Base-by-base conservation (phyloP, 257 asterid species). In the Prunella vulgaris region DNA sequence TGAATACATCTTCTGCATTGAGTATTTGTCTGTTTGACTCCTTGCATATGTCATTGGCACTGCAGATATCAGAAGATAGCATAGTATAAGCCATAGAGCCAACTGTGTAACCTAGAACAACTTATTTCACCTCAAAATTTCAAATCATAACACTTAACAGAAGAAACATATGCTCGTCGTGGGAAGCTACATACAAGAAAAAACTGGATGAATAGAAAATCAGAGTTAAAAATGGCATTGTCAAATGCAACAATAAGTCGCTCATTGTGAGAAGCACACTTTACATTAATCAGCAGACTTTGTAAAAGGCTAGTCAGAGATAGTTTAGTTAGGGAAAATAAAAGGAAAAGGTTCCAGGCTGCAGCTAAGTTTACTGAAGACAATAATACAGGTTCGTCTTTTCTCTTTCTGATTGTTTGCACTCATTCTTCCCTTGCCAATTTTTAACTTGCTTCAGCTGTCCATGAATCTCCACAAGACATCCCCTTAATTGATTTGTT, bases 1-100 rank as follows among this genome's bases (percentile, higher is more conserved):
- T 91, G 76, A 94, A 86, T 59, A 94, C 96, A 81, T 94, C 99
- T 68, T 94, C 99, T 0, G 95, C 95, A 22, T 78, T 91, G 73
- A 91, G 84, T 38, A 82, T 86, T 74, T 91, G 97, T 72, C 97
- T 79, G 68, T 86, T 89, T 3, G 99, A 83, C 77, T 91, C 97
- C 90, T 85, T 94, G 69, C 95, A 91, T 35, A 83, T 69, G 63
- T 94, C 99, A 74, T 87, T 89, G 48, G 97, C 99, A 20, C 88
- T 83, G 84, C 67, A 77, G 30, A 70, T 28, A 74, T 48, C 53
- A 67, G 57, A 10, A 53, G 65, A 69, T 66, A 59, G 64, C 15
- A 22, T 42, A 57, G 35, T 14, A 7, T 20, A 63, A 68, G 21
- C 68, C 53, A 49, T 15, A 17, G 24, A 60, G 51, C 22, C 53